phyloP scores from a whole-genome alignment of 176 grass and related monocot species.

The Aegilops bicornis region DNA sequence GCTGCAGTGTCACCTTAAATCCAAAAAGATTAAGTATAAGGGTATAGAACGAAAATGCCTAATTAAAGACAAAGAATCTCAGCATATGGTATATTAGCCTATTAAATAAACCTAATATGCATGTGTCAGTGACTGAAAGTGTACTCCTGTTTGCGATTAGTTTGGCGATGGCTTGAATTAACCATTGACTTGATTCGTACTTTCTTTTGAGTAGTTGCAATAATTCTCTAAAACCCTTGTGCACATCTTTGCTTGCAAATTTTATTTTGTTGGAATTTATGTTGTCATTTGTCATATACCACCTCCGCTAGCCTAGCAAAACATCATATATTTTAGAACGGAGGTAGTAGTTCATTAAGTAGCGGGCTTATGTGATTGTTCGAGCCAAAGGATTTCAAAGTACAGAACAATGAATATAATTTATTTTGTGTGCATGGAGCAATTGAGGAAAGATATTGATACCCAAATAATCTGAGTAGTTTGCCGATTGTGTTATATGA shows the following conservation, averaged over 20 bases:
- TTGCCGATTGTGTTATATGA: neutral
- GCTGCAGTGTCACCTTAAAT: slow-evolving; percentile 15
- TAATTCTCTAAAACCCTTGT: slow-evolving; percentile 1
- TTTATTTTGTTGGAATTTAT: neutral
- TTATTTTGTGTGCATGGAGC: neutral
- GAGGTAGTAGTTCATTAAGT: too few relatives aligned
- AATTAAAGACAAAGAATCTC: neutral
- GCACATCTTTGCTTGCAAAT: slow-evolving; percentile 6
- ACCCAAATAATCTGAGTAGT: neutral
- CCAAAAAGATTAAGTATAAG: neutral
- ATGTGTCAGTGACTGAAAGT: slow-evolving; percentile 13
- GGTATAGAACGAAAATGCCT: slow-evolving; percentile 9
- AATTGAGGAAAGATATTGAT: neutral
- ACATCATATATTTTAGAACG: too few relatives aligned
- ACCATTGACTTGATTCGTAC: neutral
- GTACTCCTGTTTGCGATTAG: neutral
- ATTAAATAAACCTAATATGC: neutral
- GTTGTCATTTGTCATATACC: too few relatives aligned
- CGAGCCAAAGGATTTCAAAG: neutral
- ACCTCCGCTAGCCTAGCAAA: too few relatives aligned
- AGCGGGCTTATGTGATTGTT: neutral
- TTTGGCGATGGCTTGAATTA: slow-evolving; percentile 1
- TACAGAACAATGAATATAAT: neutral
- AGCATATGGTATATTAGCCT: neutral
- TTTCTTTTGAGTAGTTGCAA: neutral